A percentile compares a stretch with the other conserved stretches of the same genome.
Conservation (phyloP, 2,329 filamentous ascomycete species). For the Phialophora verrucosa region DNA sequence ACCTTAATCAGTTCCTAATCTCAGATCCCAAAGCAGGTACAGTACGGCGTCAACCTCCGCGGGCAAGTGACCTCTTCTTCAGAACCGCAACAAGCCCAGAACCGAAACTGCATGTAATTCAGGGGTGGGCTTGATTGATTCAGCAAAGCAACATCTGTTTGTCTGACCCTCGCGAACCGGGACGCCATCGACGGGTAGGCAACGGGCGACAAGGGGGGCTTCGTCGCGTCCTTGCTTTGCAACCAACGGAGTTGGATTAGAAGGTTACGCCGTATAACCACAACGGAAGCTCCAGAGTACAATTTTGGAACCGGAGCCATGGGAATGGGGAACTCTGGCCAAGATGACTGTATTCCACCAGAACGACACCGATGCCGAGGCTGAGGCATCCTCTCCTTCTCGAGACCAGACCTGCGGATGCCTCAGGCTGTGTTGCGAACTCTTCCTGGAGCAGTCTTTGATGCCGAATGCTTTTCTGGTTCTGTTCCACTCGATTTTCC, state of each 20-base stretch:
- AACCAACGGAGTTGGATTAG: neutral
- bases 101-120: neutral
- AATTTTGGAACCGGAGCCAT: neutral
- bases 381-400: neutral
- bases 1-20: neutral
- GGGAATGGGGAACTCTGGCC: too few species aligned
- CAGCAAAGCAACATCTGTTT: neutral
- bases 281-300: neutral
- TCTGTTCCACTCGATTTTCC: neutral
- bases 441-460: neutral
- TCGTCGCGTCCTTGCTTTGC: neutral
- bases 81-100: neutral
- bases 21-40: neutral
- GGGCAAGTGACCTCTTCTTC: neutral
- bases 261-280: neutral
- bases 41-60: neutral
- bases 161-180: neutral
- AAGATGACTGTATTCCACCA: neutral
- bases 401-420: too few species aligned
- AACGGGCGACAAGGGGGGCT: neutral
- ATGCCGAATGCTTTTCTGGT: neutral
- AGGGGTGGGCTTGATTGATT: neutral
- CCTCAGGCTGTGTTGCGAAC: neutral
- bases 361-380: neutral
- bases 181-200: neutral